phyloP scores from a whole-genome alignment of 78 protist species.

The Dictyostelium firmibasis region DNA sequence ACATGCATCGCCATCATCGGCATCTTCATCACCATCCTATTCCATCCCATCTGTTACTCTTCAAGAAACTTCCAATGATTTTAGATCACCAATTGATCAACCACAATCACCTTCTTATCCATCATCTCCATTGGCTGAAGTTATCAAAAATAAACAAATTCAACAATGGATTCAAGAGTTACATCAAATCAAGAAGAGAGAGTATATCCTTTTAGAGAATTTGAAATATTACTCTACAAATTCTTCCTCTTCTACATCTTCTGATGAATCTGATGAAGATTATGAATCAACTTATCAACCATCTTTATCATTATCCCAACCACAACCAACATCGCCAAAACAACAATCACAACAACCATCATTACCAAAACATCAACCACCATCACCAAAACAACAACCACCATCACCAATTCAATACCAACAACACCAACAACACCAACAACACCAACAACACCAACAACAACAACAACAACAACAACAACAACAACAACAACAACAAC shows the following conservation, averaged over 20 bases:
- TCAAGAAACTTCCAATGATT: neutral
- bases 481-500: neutral
- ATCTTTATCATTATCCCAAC: neutral
- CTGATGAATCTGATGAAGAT: constrained; percentile 23
- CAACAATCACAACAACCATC: neutral
- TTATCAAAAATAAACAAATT: constrained; percentile 6
- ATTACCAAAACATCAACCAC: neutral
- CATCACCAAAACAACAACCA: neutral
- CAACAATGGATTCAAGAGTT: constrained; percentile 70
- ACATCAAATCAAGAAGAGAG: constrained; percentile 38
- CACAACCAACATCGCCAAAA: neutral
- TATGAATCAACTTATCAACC: neutral
- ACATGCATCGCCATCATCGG: constrained; percentile 8
- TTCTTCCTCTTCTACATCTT: neutral
- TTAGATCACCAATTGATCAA: constrained; percentile 1
- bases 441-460: neutral
- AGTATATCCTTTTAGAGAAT: constrained; percentile 37
- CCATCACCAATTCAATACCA: neutral
- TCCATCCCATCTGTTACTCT: neutral
- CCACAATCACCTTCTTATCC: constrained; percentile 15
- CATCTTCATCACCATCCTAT: constrained; percentile 25
- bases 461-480: neutral
- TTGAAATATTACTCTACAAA: neutral
- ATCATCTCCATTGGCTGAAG: neutral
- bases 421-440: constrained; percentile 33